Evolutionary conservation across 116 monocot species (phyloP).

Genomic region (Papilionanthe hybrid): DNA sequence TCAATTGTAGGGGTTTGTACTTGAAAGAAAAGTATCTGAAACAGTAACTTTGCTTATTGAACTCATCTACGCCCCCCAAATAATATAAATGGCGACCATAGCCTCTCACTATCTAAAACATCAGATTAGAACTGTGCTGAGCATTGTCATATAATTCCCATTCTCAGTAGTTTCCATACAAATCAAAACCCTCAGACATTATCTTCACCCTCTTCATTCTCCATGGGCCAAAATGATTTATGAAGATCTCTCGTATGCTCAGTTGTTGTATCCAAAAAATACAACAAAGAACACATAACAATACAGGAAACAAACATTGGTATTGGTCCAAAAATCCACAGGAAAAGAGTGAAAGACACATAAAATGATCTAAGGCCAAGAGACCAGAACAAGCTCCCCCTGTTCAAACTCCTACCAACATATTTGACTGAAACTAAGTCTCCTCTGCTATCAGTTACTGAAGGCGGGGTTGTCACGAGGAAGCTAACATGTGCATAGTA

Average conservation of each 20-base stretch:
- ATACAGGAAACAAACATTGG: conserved; percentile 52
- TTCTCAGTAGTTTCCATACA: too few species aligned
- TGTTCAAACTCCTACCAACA: conserved; percentile 40
- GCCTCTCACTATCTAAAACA: too few species aligned
- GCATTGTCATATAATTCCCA: too few species aligned
- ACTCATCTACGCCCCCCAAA: too few species aligned
- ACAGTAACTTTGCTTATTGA: too few species aligned
- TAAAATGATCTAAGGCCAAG: conserved; percentile 69
- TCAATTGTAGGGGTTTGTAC: too few species aligned
- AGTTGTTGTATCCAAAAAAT: conserved; percentile 44
- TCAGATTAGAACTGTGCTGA: too few species aligned
- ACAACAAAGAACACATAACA: conserved; percentile 45
- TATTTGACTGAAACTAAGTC: conserved; percentile 23
- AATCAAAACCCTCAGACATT: too few species aligned
- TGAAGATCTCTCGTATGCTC: conserved; percentile 1
- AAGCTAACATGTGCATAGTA: conserved; percentile 72
- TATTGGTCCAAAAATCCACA: conserved; percentile 73
- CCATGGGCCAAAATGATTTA: not conserved
- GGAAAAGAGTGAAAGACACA: conserved; percentile 66
- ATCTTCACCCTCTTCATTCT: not conserved
- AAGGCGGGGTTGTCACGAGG: conserved; percentile 60
- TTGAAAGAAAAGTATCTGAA: too few species aligned
- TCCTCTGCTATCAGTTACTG: not conserved
- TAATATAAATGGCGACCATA: too few species aligned
- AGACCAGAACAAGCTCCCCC: conserved; percentile 83